These are phyloP conservation scores for Aspergillus sp. DNA, from an alignment of 2,329 filamentous ascomycete genomes.

Conservation along the genomic window DNA sequence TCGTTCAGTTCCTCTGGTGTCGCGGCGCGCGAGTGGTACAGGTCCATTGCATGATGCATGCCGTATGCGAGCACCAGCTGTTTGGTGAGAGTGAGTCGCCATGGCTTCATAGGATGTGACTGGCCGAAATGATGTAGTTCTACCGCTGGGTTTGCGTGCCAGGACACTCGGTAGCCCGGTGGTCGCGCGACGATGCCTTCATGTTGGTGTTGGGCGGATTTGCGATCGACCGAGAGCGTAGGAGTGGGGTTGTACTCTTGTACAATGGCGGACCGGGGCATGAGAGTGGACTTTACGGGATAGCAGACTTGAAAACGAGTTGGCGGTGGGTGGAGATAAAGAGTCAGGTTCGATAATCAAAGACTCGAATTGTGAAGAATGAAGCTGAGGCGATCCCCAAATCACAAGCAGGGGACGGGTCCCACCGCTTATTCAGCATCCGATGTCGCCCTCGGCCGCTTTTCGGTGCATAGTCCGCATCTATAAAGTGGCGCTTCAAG, in stretches of 20 bases:
- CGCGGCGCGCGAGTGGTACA: conserved; percentile 80
- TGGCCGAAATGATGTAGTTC: conserved; percentile 97
- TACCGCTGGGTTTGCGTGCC: conserved; percentile 91
- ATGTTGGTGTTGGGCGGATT: conserved; percentile 54
- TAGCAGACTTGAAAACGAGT: not conserved
- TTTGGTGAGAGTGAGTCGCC: conserved; percentile 93
- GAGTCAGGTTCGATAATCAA: not conserved
- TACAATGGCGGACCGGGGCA: conserved; percentile 48
- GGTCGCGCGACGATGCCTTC: conserved; percentile 71
- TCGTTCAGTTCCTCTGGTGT: conserved; percentile 82
- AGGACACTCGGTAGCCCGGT: conserved; percentile 87
- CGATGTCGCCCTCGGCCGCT: conserved; percentile 7
- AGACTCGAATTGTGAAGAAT: conserved; percentile 15
- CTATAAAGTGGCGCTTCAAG: not conserved
- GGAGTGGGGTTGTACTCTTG: conserved; percentile 50
- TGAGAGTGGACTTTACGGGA: conserved; percentile 19
- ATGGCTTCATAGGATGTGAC: conserved; percentile 98
- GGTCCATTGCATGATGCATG: conserved; percentile 95
- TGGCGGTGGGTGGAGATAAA: conserved; percentile 6
- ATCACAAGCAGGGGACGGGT: conserved; percentile 3
- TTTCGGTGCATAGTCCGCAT: not conserved
- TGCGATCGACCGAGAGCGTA: conserved; percentile 51
- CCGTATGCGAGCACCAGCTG: conserved; percentile 92
- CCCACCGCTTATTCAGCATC: conserved; percentile 11
- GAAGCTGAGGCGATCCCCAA: conserved; percentile 6